Evolutionary conservation across 345 rosid species (phyloP).

Genomic region (Laguncularia racemosa): DNA sequence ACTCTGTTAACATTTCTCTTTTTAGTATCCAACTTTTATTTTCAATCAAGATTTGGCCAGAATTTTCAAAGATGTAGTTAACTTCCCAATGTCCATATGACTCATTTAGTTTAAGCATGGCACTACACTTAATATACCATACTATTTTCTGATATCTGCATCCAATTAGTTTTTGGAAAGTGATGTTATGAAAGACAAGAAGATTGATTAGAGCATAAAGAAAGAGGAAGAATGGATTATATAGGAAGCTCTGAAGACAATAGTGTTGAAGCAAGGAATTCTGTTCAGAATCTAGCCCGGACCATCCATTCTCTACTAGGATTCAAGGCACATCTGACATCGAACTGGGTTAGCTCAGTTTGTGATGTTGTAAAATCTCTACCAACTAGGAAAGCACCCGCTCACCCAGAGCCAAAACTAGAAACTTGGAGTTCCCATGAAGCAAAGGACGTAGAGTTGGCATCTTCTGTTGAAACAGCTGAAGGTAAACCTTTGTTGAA

Average conservation of each 20-base stretch:
- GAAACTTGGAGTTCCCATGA: neutral
- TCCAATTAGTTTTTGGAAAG: too few species aligned
- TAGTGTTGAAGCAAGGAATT: slow-evolving; percentile 21
- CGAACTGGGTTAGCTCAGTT: slow-evolving; percentile 62
- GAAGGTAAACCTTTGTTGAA: too few species aligned
- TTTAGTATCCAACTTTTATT: too few species aligned
- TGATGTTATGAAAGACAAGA: too few species aligned
- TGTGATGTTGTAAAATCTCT: slow-evolving; percentile 30
- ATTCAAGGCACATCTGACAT: slow-evolving; percentile 43
- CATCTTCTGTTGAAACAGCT: too few species aligned
- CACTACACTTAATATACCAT: too few species aligned
- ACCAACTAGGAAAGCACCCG: neutral
- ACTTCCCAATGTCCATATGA: too few species aligned
- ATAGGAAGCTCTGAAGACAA: neutral
- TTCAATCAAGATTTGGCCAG: too few species aligned
- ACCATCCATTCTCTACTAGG: slow-evolving; percentile 67
- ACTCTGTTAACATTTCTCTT: too few species aligned
- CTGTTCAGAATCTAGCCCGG: slow-evolving; percentile 33
- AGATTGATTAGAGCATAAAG: neutral
- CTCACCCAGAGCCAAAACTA: neutral
- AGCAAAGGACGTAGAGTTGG: slow-evolving; percentile 11
- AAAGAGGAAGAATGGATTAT: neutral
- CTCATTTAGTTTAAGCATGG: too few species aligned
- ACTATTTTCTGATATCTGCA: too few species aligned
- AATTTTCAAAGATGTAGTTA: too few species aligned